These are phyloP conservation scores for Claviceps sp. DNA, from an alignment of 2,329 filamentous ascomycete genomes.

Conservation along the genomic window DNA sequence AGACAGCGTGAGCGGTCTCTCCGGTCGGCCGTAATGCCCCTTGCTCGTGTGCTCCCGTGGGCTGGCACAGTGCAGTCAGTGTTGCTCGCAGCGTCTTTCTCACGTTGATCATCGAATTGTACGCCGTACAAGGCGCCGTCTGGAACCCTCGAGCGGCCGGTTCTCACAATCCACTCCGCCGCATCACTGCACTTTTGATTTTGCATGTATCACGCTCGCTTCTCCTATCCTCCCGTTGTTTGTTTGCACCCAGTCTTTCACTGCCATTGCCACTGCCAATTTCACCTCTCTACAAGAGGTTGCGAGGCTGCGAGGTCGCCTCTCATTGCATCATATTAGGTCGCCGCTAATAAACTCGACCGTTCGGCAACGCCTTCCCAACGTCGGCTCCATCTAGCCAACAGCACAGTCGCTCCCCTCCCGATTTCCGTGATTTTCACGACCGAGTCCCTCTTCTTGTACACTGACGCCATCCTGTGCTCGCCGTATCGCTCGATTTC, in stretches of 20 bases:
- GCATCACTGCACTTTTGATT: neutral
- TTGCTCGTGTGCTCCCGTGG: too few relatives aligned
- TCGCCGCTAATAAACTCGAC: neutral
- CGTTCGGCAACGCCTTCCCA: neutral
- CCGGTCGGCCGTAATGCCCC: neutral
- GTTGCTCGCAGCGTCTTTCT: too few relatives aligned
- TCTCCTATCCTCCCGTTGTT: neutral
- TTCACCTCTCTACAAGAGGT: neutral
- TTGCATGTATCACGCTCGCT: constrained; percentile 3
- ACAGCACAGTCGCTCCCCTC: neutral
- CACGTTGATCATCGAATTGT: too few relatives aligned
- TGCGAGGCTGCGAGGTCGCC: neutral
- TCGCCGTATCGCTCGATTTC: neutral
- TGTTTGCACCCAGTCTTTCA: neutral
- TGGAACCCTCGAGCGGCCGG: too few relatives aligned
- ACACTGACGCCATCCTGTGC: neutral
- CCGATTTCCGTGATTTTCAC: neutral
- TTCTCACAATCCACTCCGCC: too few relatives aligned
- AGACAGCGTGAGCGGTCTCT: neutral
- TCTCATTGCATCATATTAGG: neutral
- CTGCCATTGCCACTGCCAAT: neutral
- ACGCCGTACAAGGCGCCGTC: too few relatives aligned
- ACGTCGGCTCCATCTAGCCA: neutral
- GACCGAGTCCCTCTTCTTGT: neutral
- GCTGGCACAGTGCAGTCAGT: too few relatives aligned